Conservation (phyloP, 2,329 filamentous ascomycete species). For the Colletotrichum destructivum region DNA sequence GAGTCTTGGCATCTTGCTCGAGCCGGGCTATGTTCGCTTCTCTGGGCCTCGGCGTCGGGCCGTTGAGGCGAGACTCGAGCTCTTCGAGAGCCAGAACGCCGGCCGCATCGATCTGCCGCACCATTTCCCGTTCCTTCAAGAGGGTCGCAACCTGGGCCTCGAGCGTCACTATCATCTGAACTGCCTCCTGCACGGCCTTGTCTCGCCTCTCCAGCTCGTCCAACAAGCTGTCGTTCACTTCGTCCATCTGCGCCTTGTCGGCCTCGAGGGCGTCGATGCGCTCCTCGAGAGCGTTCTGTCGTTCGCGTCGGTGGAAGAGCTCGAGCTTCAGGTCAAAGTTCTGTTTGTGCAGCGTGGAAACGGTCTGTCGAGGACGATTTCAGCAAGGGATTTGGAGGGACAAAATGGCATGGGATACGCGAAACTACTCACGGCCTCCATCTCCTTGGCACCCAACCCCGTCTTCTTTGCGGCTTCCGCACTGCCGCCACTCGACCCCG, state of each 20-base stretch:
- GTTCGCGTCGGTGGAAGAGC: constrained; percentile 77
- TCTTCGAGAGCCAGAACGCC: constrained; percentile 53
- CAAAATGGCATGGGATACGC: neutral
- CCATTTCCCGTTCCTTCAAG: constrained; percentile 67
- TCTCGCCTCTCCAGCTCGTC: constrained; percentile 77
- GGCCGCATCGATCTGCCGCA: constrained; percentile 64
- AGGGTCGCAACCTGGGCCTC: constrained; percentile 73
- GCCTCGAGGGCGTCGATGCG: constrained; percentile 69
- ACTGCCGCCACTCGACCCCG: constrained; percentile 59
- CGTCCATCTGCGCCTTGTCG: constrained; percentile 68
- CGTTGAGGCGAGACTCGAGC: constrained; percentile 45
- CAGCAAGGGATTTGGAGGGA: constrained; percentile 16
- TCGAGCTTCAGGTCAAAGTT: constrained; percentile 85
- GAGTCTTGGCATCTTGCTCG: constrained; percentile 53
- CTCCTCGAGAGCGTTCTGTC: constrained; percentile 72
- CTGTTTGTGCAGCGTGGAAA: constrained; percentile 80
- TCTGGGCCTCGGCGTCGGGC: constrained; percentile 42
- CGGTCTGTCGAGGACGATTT: constrained; percentile 59
- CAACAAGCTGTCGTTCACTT: constrained; percentile 72
- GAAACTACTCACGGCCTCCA: constrained; percentile 69
- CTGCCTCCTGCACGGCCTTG: constrained; percentile 79
- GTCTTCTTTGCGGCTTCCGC: constrained; percentile 62
- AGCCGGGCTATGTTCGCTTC: constrained; percentile 41
- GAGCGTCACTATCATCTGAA: constrained; percentile 76
- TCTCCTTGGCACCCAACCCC: constrained; percentile 75